Evolutionary conservation across 2,329 filamentous ascomycete species (phyloP), one percentile per base, ranked within the genome.

Genomic region (Ceratocystis colombiana): DNA sequence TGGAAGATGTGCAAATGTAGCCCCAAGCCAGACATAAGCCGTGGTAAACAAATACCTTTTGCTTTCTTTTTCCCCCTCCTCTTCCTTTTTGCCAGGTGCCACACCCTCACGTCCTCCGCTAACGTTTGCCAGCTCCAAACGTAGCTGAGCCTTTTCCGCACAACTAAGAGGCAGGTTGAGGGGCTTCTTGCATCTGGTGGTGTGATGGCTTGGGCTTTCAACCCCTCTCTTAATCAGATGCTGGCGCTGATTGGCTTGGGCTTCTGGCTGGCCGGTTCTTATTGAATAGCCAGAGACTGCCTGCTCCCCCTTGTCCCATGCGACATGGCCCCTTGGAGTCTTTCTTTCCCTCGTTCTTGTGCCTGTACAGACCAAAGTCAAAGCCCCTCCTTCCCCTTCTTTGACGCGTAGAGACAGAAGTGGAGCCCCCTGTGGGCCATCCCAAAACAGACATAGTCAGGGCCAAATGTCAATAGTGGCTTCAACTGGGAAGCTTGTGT

Each of bases 391-490:
- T 15, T 57, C 22, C 25, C 53, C 53, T 57, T 57, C 53, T 57
- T 53, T 57, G 53, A 57, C 53, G 53, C 53, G 53, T 20, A 57
- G 53, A 57, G 53, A 57, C 53, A 57, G 7, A 57, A 17, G 17
- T 25, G 25, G 53, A 17, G 12, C 28, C 10, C 30, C 17, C n/a
- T 25, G 20, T n/a, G 15, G 6, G 22, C 17, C 6, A n/a, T 30
- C 28, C 53, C 53, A 17, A 30, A 33, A 57, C 8, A 30, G 53
- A 28, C 28, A 57, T 57, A 57, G 53, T 28, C 53, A 57, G 53
- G 53, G 53, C 53, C 53, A 57, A 57, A 57, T 57, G 53, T 33
- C 22, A 57, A n/a, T 57, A 28, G 53, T 57, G 53, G 53, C 28
- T 57, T 30, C 53, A 28, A 20, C 53, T 57, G 48, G 12, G 25